Conservation (phyloP, 768 basidiomycete species). For the Jaapia argillacea region DNA sequence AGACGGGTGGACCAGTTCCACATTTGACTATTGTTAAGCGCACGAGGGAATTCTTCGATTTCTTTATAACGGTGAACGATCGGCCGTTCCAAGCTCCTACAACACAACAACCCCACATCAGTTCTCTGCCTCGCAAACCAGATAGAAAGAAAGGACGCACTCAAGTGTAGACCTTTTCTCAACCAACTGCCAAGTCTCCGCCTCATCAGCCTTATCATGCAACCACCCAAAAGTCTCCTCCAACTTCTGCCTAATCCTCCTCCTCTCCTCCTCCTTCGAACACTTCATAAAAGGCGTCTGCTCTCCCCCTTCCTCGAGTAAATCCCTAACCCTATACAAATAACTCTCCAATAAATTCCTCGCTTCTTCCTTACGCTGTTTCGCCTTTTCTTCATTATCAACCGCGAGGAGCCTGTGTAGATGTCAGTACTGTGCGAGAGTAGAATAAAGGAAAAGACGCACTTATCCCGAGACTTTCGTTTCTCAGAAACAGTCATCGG, state of each 20-base stretch:
- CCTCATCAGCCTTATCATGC: constrained; percentile 72
- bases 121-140: too few relatives aligned
- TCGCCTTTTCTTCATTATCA: constrained; percentile 68
- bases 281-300: constrained; percentile 77
- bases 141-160: too few relatives aligned
- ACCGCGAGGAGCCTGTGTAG: constrained; percentile 61
- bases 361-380: constrained; percentile 78
- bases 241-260: constrained; percentile 52
- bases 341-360: constrained; percentile 88
- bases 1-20: constrained; percentile 80
- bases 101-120: too few relatives aligned
- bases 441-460: constrained; percentile 14
- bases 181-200: constrained; percentile 64
- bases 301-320: constrained; percentile 46
- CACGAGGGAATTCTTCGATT: constrained; percentile 74
- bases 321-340: constrained; percentile 82
- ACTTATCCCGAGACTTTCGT: constrained; percentile 64
- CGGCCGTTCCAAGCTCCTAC: constrained; percentile 67
- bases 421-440: not conserved
- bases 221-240: constrained; percentile 80
- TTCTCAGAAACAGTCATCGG: constrained; percentile 78
- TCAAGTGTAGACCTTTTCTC: constrained; percentile 74
- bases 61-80: constrained; percentile 86
- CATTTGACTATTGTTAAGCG: constrained; percentile 75
- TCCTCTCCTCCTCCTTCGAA: constrained; percentile 64